Conservation (phyloP, 345 rosid genomes). For the Schrenkiella parvula region DNA sequence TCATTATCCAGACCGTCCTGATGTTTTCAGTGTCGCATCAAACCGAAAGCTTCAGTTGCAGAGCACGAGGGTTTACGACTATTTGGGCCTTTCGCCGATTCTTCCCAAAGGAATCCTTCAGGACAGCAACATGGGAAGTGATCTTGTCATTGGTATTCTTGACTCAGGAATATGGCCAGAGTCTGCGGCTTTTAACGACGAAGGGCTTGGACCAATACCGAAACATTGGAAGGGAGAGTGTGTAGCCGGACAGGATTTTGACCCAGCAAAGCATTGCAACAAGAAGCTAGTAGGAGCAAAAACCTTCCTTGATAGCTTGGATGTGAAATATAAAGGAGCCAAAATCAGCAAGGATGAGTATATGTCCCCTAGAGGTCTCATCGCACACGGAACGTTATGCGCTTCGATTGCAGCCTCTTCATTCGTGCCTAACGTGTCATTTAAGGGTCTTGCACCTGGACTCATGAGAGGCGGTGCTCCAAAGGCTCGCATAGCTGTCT, state of each 20-base stretch:
- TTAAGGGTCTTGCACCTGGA: conserved; percentile 34
- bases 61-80: neutral
- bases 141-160: conserved; percentile 8
- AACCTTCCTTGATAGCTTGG: conserved; percentile 32
- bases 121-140: conserved; percentile 21
- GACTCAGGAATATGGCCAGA: conserved; percentile 46
- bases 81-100: conserved; percentile 4
- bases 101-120: conserved; percentile 15
- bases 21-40: neutral
- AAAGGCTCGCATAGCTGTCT: conserved; percentile 40
- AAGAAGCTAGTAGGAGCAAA: conserved; percentile 38
- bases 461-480: conserved; percentile 43
- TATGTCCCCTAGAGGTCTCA: conserved; percentile 30
- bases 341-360: conserved; percentile 1
- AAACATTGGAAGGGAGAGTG: conserved; percentile 41
- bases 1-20: conserved; percentile 16
- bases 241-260: conserved; percentile 34
- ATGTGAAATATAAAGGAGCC: accelerated
- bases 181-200: conserved; percentile 28
- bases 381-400: conserved; percentile 20
- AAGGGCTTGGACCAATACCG: conserved; percentile 43
- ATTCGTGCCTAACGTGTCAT: conserved; percentile 33
- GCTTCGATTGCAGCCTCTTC: conserved; percentile 34
- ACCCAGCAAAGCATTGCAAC: conserved; percentile 36
- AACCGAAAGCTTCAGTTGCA: neutral